Evolutionary conservation across 345 rosid genomes (phyloP), one percentile per base, ranked within the genome.

Genomic region (Sonneratia alba): DNA sequence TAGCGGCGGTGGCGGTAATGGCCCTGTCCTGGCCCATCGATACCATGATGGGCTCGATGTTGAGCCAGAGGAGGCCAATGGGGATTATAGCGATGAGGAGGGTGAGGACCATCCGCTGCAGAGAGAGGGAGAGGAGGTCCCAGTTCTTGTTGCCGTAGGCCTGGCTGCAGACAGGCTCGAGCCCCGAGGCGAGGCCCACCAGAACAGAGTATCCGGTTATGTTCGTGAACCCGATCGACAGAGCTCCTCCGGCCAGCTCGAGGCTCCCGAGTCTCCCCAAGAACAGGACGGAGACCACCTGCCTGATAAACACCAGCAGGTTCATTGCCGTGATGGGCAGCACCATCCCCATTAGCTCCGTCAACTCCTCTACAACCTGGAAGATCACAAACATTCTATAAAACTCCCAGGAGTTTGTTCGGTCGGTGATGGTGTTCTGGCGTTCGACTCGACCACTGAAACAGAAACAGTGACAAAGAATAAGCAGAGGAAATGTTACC

Each of bases 171-270:
- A 95, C 93, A 6, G 99, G 97, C 77, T 95, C 99, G 2, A 95
- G 93, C 12, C 99, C 99, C 2, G 97, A 90, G 53, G 99, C 97
- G 22, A 95, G 85, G 5, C 99, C 99, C 10, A 85, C 88, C 1
- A 95, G 84, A 68, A 95, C 97, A 8, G 99, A 95, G 89, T 95
- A 92, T 24, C 99, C 99, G 0, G 99, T 95, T 74, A 95, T 95
- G 87, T 95, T 95, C 8, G 99, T 95, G 81, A 95, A 95, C 3
- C 99, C 99, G 73, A 95, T 95, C 7, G 97, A 83, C 15, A 95
- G 91, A 32, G 97, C 96, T 66, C 99, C 99, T 8, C 99, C 99
- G 12, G 99, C 99, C 3, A 95, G 87, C 79, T 95, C 96, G 36
- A 92, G 79, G 71, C 97, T 95, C 15, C 99, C 99, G 19, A 95